Conservation (phyloP, 2,329 filamentous ascomycete genomes). For the Ploettnerulaceae sp. region DNA sequence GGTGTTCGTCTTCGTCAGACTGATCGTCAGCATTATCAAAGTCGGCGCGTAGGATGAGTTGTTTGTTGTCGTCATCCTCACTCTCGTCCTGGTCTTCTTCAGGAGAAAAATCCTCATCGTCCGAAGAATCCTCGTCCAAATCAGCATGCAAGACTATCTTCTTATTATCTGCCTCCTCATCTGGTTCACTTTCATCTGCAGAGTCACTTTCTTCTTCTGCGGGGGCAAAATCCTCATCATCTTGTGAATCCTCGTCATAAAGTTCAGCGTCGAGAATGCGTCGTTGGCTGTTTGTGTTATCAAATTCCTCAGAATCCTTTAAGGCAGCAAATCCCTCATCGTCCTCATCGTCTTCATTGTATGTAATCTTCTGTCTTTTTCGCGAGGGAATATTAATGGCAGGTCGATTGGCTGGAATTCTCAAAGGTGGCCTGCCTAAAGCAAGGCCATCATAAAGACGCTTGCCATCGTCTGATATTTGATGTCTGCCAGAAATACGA, state of each 20-base stretch:
- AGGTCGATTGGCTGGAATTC: slow-evolving; percentile 56
- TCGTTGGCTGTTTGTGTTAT: slow-evolving; percentile 28
- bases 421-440: slow-evolving; percentile 71
- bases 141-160: slow-evolving; percentile 7
- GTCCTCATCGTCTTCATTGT: slow-evolving; percentile 38
- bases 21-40: slow-evolving; percentile 2
- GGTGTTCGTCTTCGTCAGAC: neutral
- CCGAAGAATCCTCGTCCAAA: slow-evolving; percentile 16
- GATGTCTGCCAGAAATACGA: slow-evolving; percentile 69
- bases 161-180: slow-evolving; percentile 7
- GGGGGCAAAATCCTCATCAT: slow-evolving; percentile 28
- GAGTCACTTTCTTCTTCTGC: slow-evolving; percentile 10
- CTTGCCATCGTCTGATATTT: slow-evolving; percentile 73
- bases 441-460: slow-evolving; percentile 82
- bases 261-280: slow-evolving; percentile 33
- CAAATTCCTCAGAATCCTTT: slow-evolving; percentile 30
- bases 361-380: slow-evolving; percentile 57
- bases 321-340: slow-evolving; percentile 29
- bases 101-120: slow-evolving; percentile 21
- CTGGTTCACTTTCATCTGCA: slow-evolving; percentile 16
- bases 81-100: neutral
- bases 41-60: neutral
- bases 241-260: slow-evolving; percentile 34
- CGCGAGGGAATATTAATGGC: slow-evolving; percentile 66
- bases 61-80: slow-evolving; percentile 6